phyloP scores from a whole-genome alignment of 225 moss, liverwort and hornwort species.

The Climacium dendroides region DNA sequence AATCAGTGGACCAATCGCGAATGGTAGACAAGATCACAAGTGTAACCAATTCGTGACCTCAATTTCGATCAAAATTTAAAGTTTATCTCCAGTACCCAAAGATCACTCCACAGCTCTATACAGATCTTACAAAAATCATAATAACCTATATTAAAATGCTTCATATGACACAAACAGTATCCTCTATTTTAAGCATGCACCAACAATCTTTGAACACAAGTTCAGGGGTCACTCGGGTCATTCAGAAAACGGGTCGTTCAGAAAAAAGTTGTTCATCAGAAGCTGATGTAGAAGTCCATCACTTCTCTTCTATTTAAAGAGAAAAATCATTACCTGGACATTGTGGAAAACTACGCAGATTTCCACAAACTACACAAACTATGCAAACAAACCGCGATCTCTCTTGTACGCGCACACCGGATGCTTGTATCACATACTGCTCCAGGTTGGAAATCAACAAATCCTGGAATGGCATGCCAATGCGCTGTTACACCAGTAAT shows the following conservation, averaged over 20 bases:
- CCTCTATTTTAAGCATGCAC: not conserved
- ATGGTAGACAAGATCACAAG: not conserved
- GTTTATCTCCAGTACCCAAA: not conserved
- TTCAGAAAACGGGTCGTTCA: not conserved
- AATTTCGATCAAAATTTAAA: not conserved
- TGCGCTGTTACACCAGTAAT: not conserved
- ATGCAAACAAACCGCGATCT: not conserved
- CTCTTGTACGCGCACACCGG: not conserved
- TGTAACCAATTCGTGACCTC: not conserved
- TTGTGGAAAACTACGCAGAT: not conserved
- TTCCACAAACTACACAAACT: not conserved
- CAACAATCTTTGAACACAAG: not conserved
- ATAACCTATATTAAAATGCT: not conserved
- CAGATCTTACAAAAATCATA: not conserved
- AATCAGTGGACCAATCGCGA: not conserved
- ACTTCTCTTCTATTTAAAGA: not conserved
- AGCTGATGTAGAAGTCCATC: not conserved
- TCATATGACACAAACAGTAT: not conserved
- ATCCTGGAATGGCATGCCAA: not conserved
- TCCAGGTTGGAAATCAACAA: slow-evolving; percentile 1
- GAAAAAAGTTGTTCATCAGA: not conserved
- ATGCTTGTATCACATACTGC: not conserved
- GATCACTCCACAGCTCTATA: not conserved
- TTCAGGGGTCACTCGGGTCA: not conserved
- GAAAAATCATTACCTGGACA: not conserved